Conservation (phyloP, 768 basidiomycete genomes). For the Russula sp. region DNA sequence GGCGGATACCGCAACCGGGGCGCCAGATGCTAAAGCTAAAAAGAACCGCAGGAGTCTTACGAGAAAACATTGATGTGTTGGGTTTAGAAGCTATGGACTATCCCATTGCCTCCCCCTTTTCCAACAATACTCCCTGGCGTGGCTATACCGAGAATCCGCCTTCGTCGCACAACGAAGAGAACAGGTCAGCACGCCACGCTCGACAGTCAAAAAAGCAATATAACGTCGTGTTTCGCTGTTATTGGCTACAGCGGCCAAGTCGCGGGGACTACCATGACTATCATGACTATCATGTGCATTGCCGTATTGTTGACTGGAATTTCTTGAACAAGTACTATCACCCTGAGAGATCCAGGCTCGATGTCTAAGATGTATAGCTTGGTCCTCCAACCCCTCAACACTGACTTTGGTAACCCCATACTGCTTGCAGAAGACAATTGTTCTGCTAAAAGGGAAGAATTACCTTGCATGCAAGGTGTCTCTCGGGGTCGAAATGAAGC, state of each 20-base stretch:
- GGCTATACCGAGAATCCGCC: neutral
- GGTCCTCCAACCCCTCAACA: no score
- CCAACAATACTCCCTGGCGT: neutral
- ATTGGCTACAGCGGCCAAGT: neutral
- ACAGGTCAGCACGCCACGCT: no score
- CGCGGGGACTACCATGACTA: neutral
- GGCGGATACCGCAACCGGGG: conserved; percentile 37
- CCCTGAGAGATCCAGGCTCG: no score
- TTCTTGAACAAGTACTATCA: no score
- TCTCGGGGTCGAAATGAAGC: no score
- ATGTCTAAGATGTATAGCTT: no score
- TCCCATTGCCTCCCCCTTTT: neutral
- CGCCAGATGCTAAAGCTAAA: conserved; percentile 33
- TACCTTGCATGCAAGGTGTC: no score
- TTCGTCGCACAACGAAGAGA: neutral
- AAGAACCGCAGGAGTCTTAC: conserved; percentile 16
- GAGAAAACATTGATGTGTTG: conserved; percentile 1
- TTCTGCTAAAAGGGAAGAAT: no score
- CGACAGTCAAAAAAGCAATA: no score
- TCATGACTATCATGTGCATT: neutral
- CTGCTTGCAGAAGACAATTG: no score
- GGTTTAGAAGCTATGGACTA: neutral
- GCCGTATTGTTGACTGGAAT: no score
- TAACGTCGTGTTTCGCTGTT: neutral
- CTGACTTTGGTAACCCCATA: no score